A percentile compares a stretch with the other conserved stretches of the same genome.
phyloP scores from a whole-genome alignment of 257 asterid species.

The Solanum okadae region DNA sequence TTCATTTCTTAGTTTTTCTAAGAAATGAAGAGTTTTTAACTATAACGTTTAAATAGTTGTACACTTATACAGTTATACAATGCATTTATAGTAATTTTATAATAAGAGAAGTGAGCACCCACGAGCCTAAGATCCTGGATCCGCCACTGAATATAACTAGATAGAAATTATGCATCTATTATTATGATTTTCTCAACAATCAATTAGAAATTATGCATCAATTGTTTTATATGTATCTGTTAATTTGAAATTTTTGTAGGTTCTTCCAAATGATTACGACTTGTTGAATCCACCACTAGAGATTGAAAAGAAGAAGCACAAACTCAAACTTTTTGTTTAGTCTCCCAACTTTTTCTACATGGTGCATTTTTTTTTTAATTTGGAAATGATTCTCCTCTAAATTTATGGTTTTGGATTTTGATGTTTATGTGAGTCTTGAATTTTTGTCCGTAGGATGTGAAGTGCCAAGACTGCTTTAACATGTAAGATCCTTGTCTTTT shows the following conservation, averaged over 20 bases:
- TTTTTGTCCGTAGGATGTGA: slow-evolving; percentile 32
- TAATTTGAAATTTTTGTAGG: slow-evolving; percentile 12
- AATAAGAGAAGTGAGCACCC: no score
- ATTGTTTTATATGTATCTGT: background rate
- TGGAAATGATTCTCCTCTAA: background rate
- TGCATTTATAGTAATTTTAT: no score
- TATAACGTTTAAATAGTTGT: no score
- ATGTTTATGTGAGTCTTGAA: background rate
- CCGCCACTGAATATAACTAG: no score
- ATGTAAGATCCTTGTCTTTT: slow-evolving; percentile 22
- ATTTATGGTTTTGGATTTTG: background rate
- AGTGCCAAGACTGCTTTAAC: slow-evolving; percentile 62
- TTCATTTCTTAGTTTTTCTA: no score
- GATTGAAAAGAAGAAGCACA: slow-evolving; percentile 71
- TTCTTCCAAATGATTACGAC: slow-evolving; percentile 45
- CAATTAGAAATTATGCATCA: background rate
- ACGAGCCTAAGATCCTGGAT: no score
- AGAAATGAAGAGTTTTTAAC: no score
- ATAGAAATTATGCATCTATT: background rate
- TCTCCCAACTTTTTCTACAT: slow-evolving; percentile 48
- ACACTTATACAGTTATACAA: no score
- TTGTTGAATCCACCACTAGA: slow-evolving; percentile 65
- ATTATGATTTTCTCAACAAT: background rate
- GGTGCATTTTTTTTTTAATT: slow-evolving; percentile 3
- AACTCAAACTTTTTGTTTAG: slow-evolving; percentile 60